Base-by-base conservation (phyloP, 345 rosid species). In the Eutrema japonicum region DNA sequence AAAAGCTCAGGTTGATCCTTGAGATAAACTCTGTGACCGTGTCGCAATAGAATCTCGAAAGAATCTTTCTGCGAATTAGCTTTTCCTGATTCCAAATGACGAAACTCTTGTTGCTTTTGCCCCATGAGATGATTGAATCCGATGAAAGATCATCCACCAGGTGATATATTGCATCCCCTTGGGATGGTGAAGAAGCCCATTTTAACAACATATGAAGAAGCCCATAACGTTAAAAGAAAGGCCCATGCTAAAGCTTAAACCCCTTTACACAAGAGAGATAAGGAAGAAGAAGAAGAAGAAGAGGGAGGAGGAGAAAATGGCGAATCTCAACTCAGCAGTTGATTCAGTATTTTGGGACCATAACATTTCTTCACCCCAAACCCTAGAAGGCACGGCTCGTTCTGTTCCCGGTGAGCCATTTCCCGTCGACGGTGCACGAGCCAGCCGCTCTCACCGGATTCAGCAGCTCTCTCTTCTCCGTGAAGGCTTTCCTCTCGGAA, bases 341-440 rank as follows among this genome's bases (percentile, higher is more conserved):
- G 96, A 89, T 80, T 88, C 97, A 0, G 85, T 73, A 1, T 93
- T 86, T 76, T 88, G 92, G 89, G 97, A 93, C 85, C 87, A 86
- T 13, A 79, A 79, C 74, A 57, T 93, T 11, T 83, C 98, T 26
- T 70, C 97, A 32, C 85, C 94, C 0, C 85, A 71, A 56, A 77
- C 85, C 66, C 78, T 93, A 7, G 94, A 91, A 41, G 91, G 88
- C 41, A 78, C 84, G 7, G 96, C 88, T 60, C 71, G 85, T 50
- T 86, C 87, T 10, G 82, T 90, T 53, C 98, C 98, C 27, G 93
- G 98, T 1, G 82, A 85, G 45, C 87, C 96, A 0, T 83, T 85
- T 45, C 97, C 94, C 1, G 53, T 84, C 7, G 97, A 89, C 82
- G 92, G 78, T 26, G 67, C 87, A 50, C 79, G 89, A 65, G 88